Percentiles rank a stretch among this genome's conserved stretches.
These are phyloP conservation scores for Huntiella savannae DNA, from an alignment of 2,329 filamentous ascomycete species.

Conservation along the genomic window DNA sequence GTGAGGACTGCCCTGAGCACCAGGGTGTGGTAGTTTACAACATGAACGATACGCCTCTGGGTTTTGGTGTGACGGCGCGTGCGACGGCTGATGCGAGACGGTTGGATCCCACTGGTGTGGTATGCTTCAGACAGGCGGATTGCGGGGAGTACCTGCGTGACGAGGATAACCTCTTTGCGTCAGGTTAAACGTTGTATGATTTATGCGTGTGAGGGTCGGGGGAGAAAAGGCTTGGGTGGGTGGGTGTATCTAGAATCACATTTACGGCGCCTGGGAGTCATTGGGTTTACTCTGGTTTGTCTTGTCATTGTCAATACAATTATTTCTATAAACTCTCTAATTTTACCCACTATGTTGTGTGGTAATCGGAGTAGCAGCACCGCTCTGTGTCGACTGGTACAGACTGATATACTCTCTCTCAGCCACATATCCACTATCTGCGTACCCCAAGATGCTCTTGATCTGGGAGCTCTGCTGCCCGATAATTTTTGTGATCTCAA, in stretches of 20 bases:
- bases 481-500: conserved; percentile 68
- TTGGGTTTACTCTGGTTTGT: conserved; percentile 9
- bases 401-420: conserved; percentile 75
- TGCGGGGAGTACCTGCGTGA: conserved; percentile 89
- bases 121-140: conserved; percentile 81
- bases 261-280: conserved; percentile 10
- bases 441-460: conserved; percentile 62
- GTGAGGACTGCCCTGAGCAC: conserved; percentile 84
- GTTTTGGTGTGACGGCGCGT: conserved; percentile 82
- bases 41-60: conserved; percentile 86
- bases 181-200: conserved; percentile 21
- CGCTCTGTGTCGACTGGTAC: conserved; percentile 31
- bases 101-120: conserved; percentile 76
- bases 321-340: not conserved
- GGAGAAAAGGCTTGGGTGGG: not conserved
- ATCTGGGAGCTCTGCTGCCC: conserved; percentile 73
- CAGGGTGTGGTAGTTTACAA: conserved; percentile 75
- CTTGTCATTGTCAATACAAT: conserved; percentile 4
- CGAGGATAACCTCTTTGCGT: conserved; percentile 45
- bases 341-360: not conserved
- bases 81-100: conserved; percentile 67
- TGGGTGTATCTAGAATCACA: conserved; percentile 5
- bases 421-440: conserved; percentile 86
- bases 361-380: conserved; percentile 20
- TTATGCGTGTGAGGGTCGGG: not conserved